Conservation (phyloP, 495 filamentous ascomycete genomes). For the Cudoniella acicularis region DNA sequence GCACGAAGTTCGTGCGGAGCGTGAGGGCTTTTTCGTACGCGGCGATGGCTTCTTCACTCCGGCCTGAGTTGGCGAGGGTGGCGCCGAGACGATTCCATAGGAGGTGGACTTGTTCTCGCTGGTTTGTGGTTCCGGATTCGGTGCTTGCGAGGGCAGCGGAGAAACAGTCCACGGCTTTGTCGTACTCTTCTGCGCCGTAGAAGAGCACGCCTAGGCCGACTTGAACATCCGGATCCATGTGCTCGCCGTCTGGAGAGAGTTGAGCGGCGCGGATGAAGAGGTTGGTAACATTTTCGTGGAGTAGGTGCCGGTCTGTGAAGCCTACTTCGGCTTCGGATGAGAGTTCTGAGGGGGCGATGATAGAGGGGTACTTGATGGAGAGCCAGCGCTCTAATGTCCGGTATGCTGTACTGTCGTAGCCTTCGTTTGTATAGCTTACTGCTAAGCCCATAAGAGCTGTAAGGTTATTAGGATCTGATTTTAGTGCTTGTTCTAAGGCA, state of each 20-base stretch:
- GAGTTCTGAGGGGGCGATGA: conserved; percentile 65
- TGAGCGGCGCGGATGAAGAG: conserved; percentile 91
- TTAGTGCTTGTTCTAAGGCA: conserved; percentile 89
- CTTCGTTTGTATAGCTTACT: conserved; percentile 98
- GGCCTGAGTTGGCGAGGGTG: conserved; percentile 90
- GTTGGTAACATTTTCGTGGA: conserved; percentile 85
- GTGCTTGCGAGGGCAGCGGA: conserved; percentile 78
- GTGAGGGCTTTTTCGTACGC: conserved; percentile 90
- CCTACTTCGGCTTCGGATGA: conserved; percentile 71
- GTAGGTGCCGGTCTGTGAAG: conserved; percentile 85
- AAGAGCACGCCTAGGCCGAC: conserved; percentile 96
- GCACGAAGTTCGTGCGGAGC: conserved; percentile 91
- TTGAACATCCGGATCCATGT: conserved; percentile 98
- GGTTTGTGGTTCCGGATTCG: conserved; percentile 73
- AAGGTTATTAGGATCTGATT: conserved; percentile 80
- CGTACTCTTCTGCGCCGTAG: conserved; percentile 96
- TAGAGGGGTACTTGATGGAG: conserved; percentile 80
- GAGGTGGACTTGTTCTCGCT: conserved; percentile 74
- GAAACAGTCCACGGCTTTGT: conserved; percentile 99
- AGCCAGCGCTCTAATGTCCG: conserved; percentile 97
- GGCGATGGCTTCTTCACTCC: conserved; percentile 90
- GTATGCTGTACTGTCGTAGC: conserved; percentile 95
- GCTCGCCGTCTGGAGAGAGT: conserved; percentile 65
- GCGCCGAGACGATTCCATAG: conserved; percentile 98
- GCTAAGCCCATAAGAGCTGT: conserved; percentile 91